Percentiles rank a stretch among this genome's conserved stretches.
These are phyloP conservation scores for Brassica carinata DNA, from an alignment of 345 rosid genomes.

Conservation along the genomic window DNA sequence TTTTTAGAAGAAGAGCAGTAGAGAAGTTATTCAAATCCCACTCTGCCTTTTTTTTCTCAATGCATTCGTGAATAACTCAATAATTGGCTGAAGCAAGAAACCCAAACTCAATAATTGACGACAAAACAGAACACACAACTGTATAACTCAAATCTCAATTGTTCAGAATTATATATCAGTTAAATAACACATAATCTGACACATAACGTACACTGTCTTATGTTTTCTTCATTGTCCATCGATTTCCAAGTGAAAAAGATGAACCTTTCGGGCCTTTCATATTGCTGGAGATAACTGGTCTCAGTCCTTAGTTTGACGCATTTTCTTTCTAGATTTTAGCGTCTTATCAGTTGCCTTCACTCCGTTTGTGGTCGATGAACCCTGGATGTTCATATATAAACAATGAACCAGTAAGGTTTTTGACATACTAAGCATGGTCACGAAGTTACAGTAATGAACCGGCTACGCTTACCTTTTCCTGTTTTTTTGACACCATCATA, in stretches of 20 bases:
- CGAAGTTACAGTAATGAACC: background rate
- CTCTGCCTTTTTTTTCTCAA: background rate
- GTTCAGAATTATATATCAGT: no score
- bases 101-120: conserved; percentile 26
- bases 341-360: conserved; percentile 4
- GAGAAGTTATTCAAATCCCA: conserved; percentile 35
- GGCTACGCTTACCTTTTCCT: conserved; percentile 31
- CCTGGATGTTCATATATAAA: conserved; percentile 13
- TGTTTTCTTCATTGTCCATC: background rate
- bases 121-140: conserved; percentile 7
- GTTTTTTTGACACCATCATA: conserved; percentile 10
- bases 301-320: conserved; percentile 35
- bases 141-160: no score
- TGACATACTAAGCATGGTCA: conserved; percentile 2
- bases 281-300: conserved; percentile 10
- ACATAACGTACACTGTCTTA: background rate
- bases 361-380: background rate
- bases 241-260: background rate
- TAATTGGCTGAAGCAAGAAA: no score
- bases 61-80: conserved; percentile 8
- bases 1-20: conserved; percentile 9
- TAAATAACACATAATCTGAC: background rate
- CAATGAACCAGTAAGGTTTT: conserved; percentile 21
- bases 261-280: background rate
- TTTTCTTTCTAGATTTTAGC: conserved; percentile 29